Evolutionary conservation across 768 basidiomycete genomes (phyloP).

Genomic region (Xerocomus spinulosus): DNA sequence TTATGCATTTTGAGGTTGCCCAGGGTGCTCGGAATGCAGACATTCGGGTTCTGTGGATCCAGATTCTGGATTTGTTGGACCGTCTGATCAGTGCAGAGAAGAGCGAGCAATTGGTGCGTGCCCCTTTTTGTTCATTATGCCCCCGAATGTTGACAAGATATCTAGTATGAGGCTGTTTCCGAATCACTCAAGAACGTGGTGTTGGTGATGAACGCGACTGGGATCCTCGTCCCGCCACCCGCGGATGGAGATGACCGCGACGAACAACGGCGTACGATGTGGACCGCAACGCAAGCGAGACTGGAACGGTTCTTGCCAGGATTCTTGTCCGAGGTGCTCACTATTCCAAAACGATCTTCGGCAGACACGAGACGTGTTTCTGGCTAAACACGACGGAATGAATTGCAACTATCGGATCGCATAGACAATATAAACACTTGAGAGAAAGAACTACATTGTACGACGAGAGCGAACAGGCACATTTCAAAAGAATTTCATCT

Average conservation of each 20-base stretch:
- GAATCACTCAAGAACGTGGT: slow-evolving; percentile 97
- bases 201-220: slow-evolving; percentile 90
- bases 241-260: slow-evolving; percentile 43
- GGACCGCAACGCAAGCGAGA: slow-evolving; percentile 80
- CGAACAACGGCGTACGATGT: slow-evolving; percentile 65
- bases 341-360: slow-evolving; percentile 28
- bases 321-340: slow-evolving; percentile 72
- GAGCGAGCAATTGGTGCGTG: slow-evolving; percentile 73
- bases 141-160: slow-evolving; percentile 4
- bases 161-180: slow-evolving; percentile 87
- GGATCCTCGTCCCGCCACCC: slow-evolving; percentile 65
- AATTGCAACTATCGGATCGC: slow-evolving; percentile 4
- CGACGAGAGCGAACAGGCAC: neutral
- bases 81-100: slow-evolving; percentile 83
- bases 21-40: slow-evolving; percentile 57
- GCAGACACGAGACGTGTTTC: slow-evolving; percentile 12
- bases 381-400: slow-evolving; percentile 7
- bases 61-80: slow-evolving; percentile 84
- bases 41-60: slow-evolving; percentile 78
- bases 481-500: slow-evolving; percentile 54
- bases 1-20: slow-evolving; percentile 87
- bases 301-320: slow-evolving; percentile 91
- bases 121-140: neutral
- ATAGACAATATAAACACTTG: neutral
- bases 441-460: neutral